Conservation (phyloP, 208 protist species). For the Trypanosoma boissoni region DNA sequence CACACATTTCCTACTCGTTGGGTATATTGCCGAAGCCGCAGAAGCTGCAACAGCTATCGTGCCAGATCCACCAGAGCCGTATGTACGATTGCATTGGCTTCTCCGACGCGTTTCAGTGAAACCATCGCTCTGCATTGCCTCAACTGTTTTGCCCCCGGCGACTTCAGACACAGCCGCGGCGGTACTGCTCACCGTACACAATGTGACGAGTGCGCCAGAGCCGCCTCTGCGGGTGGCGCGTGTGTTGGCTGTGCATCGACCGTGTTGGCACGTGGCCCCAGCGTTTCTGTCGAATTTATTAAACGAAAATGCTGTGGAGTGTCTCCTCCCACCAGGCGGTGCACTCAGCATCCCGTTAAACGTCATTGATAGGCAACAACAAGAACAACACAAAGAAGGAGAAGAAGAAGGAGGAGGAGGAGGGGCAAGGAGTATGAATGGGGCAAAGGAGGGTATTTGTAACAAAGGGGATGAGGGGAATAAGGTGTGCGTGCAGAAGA, state of each 20-base stretch:
- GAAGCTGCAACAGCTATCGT: background rate
- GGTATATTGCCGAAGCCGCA: constrained; percentile 33
- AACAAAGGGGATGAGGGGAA: too few species aligned
- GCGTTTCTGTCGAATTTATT: constrained; percentile 27
- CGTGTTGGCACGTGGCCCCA: constrained; percentile 45
- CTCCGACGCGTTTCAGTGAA: constrained; percentile 64
- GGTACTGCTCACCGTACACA: constrained; percentile 52
- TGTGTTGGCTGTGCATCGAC: constrained; percentile 50
- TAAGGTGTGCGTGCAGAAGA: too few species aligned
- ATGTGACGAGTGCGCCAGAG: constrained; percentile 20
- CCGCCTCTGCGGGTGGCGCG: constrained; percentile 46
- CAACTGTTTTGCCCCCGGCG: constrained; percentile 57
- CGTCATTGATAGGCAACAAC: constrained; percentile 25
- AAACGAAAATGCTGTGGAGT: constrained; percentile 33
- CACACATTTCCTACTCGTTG: constrained; percentile 58
- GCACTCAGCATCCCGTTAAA: constrained; percentile 53
- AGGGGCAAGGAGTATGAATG: too few species aligned
- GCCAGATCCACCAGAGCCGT: background rate
- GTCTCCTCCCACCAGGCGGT: constrained; percentile 42
- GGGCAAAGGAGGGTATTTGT: too few species aligned
- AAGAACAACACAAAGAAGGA: background rate
- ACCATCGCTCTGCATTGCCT: constrained; percentile 54
- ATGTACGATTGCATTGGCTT: constrained; percentile 69
- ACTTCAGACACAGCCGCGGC: constrained; percentile 42
- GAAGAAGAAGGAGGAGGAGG: too few species aligned